Percentiles rank a stretch among this genome's conserved stretches.
Evolutionary conservation across 495 filamentous ascomycete genomes (phyloP).

Genomic region (Trichocladium antarcticum): DNA sequence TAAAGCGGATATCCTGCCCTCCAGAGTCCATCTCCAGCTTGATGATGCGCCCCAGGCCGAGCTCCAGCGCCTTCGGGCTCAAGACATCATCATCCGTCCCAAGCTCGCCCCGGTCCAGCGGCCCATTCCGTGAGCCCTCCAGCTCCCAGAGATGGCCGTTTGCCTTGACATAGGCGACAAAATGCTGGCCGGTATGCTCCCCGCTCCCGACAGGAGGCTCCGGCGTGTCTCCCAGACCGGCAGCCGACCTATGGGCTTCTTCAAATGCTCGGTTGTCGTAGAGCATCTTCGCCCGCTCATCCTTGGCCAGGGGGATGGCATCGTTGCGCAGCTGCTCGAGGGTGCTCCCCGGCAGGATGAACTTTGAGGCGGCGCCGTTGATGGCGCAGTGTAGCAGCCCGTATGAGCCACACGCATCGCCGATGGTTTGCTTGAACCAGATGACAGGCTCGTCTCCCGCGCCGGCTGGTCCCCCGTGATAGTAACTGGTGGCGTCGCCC

Average conservation of each 20-base stretch:
- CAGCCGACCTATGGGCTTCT: constrained; percentile 56
- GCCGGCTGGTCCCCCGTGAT: constrained; percentile 1
- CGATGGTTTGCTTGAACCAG: constrained; percentile 90
- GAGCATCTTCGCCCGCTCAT: constrained; percentile 55
- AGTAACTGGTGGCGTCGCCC: constrained; percentile 7
- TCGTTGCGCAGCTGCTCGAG: constrained; percentile 33
- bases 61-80: constrained; percentile 49
- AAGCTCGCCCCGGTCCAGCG: constrained; percentile 56
- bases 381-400: constrained; percentile 66
- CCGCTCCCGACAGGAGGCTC: constrained; percentile 42
- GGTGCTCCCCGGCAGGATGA: constrained; percentile 35
- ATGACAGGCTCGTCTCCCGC: constrained; percentile 42
- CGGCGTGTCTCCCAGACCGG: constrained; percentile 52
- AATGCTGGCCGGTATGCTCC: constrained; percentile 49
- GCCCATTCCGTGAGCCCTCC: constrained; percentile 61
- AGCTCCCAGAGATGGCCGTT: constrained; percentile 71
- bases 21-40: constrained; percentile 35
- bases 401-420: constrained; percentile 77
- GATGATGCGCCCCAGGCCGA: constrained; percentile 49
- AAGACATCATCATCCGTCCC: constrained; percentile 57
- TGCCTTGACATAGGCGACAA: constrained; percentile 63
- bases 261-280: constrained; percentile 61
- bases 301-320: constrained; percentile 38
- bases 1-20: constrained; percentile 42
- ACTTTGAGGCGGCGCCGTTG: constrained; percentile 39